phyloP scores from a whole-genome alignment of 1,284 basidiomycete species.

The Irpex lacteus region DNA sequence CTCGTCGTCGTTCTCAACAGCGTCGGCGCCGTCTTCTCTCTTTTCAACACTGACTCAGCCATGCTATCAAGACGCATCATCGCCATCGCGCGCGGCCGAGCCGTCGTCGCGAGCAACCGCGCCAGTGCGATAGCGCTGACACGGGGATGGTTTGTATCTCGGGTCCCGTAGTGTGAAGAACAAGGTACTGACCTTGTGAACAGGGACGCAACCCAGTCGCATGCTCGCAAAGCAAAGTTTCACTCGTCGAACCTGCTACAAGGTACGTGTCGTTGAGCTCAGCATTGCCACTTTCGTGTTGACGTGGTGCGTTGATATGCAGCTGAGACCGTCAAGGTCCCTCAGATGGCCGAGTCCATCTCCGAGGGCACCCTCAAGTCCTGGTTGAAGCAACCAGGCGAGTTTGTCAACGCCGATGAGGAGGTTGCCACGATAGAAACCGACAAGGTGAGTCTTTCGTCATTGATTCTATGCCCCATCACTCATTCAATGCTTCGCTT shows the following conservation, averaged over 20 bases:
- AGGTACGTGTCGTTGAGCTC: conserved; percentile 40
- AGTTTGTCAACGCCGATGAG: conserved; percentile 89
- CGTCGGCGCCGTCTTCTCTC: neutral
- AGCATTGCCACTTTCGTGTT: conserved; percentile 3
- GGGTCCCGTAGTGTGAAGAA: conserved; percentile 3
- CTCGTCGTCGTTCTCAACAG: neutral
- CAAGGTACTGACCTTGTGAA: conserved; percentile 1
- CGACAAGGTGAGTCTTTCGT: conserved; percentile 75
- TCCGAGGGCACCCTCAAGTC: conserved; percentile 96
- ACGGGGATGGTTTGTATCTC: conserved; percentile 48
- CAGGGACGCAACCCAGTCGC: conserved; percentile 46
- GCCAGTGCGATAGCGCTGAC: conserved; percentile 38
- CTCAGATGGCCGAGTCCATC: conserved; percentile 99
- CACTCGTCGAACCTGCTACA: conserved; percentile 67
- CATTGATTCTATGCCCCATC: neutral
- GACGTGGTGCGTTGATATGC: conserved; percentile 13
- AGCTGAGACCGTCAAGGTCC: conserved; percentile 94
- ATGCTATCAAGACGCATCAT: conserved; percentile 77
- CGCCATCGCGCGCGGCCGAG: conserved; percentile 61
- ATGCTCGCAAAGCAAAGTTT: conserved; percentile 56
- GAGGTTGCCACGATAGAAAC: conserved; percentile 99
- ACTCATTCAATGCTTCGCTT: neutral
- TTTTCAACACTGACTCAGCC: conserved; percentile 1
- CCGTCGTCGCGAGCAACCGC: conserved; percentile 40
- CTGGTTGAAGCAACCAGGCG: conserved; percentile 94